These are phyloP conservation scores for Albatrellus ellisii DNA, from an alignment of 768 basidiomycete species.

Conservation along the genomic window DNA sequence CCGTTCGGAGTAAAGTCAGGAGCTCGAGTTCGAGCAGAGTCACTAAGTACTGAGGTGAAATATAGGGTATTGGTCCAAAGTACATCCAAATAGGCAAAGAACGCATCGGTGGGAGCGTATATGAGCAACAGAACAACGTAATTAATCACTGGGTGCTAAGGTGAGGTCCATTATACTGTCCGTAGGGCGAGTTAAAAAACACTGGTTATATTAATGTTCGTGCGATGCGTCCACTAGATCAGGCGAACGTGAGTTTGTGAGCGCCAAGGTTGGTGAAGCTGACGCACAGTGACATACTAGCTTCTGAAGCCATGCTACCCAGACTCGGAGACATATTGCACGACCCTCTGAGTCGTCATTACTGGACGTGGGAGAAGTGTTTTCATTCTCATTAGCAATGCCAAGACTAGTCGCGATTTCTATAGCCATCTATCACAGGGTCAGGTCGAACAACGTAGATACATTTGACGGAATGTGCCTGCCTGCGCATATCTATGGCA, in stretches of 20 bases:
- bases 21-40: no score
- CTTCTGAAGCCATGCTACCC: slow-evolving; percentile 39
- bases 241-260: no score
- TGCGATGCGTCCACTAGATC: background rate
- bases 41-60: no score
- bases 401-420: slow-evolving; percentile 62
- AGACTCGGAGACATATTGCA: slow-evolving; percentile 48
- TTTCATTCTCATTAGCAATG: slow-evolving; percentile 45
- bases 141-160: no score
- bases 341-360: slow-evolving; percentile 48
- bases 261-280: background rate
- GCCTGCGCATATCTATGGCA: slow-evolving; percentile 30
- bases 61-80: no score
- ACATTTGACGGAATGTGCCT: slow-evolving; percentile 6
- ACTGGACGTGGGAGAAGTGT: slow-evolving; percentile 31
- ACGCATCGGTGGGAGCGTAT: no score
- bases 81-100: no score
- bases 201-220: no score
- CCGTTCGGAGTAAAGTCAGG: no score
- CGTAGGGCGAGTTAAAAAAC: no score
- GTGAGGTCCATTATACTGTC: no score
- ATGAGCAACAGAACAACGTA: no score
- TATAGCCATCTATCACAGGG: slow-evolving; percentile 36
- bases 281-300: slow-evolving; percentile 7
- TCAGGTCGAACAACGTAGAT: background rate